Conservation (phyloP, 2,329 filamentous ascomycete genomes). For the Fusarium decemcellulare region DNA sequence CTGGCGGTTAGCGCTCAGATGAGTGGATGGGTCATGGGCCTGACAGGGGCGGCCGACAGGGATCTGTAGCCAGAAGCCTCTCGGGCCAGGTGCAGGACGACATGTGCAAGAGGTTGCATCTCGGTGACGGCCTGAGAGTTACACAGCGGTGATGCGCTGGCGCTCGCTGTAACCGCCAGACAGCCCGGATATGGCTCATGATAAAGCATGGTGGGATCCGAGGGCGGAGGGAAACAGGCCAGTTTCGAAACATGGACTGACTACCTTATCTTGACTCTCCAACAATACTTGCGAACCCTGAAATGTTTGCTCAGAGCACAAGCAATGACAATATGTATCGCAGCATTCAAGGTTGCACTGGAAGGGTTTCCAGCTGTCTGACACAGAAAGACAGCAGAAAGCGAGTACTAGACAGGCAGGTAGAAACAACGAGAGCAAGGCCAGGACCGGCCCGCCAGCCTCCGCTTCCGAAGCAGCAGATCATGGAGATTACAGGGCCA, state of each 20-base stretch:
- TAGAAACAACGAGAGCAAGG: constrained; percentile 13
- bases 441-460: constrained; percentile 22
- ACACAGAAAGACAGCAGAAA: constrained; percentile 5
- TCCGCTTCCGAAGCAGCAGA: constrained; percentile 23
- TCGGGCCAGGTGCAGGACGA: background rate
- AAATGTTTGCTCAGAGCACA: constrained; percentile 21
- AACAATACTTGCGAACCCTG: background rate
- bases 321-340: background rate
- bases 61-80: background rate
- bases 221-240: background rate
- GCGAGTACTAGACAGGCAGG: too few species aligned
- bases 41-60: constrained; percentile 20
- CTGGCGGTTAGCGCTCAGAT: constrained; percentile 22
- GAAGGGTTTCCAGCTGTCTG: constrained; percentile 18
- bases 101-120: background rate
- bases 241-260: background rate
- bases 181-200: constrained; percentile 1
- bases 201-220: background rate
- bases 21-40: constrained; percentile 9
- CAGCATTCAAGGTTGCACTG: constrained; percentile 10
- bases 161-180: constrained; percentile 19
- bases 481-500: constrained; percentile 45
- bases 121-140: constrained; percentile 5
- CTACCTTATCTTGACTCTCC: constrained; percentile 3
- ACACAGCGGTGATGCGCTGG: constrained; percentile 37